A percentile compares a stretch with the other conserved stretches of the same genome.
These are phyloP conservation scores for Saccharomycopsis fodiens DNA, from an alignment of 805 yeast genomes.

Conservation along the genomic window DNA sequence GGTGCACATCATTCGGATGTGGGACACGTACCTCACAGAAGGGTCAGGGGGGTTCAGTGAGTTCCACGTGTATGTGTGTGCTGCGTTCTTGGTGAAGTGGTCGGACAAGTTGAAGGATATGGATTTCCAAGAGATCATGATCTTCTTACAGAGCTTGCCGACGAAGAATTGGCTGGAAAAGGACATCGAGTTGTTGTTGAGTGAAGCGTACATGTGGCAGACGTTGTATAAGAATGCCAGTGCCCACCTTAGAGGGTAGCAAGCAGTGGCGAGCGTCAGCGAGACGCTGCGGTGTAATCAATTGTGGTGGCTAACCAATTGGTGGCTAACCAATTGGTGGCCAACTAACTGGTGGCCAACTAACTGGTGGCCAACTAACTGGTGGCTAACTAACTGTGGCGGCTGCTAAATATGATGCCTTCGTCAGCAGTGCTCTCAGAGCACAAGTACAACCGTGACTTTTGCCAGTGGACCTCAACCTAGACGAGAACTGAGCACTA, in stretches of 20 bases:
- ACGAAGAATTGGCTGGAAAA: conserved; percentile 79
- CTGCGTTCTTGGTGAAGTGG: conserved; percentile 90
- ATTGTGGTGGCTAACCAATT: background rate
- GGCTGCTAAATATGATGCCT: too few species aligned
- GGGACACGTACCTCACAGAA: conserved; percentile 90
- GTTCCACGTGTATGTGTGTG: conserved; percentile 95
- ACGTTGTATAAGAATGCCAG: conserved; percentile 81
- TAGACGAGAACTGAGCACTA: too few species aligned
- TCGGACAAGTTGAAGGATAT: conserved; percentile 65
- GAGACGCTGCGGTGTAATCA: too few species aligned
- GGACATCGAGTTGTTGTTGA: conserved; percentile 83
- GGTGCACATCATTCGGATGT: conserved; percentile 78
- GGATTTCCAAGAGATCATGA: conserved; percentile 93
- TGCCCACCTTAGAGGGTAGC: conserved; percentile 58
- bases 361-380: too few species aligned
- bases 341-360: too few species aligned
- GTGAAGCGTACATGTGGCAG: conserved; percentile 98
- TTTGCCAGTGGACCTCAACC: too few species aligned
- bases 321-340: too few species aligned
- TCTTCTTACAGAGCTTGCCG: conserved; percentile 86
- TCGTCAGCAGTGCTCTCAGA: too few species aligned
- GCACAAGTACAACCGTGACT: too few species aligned
- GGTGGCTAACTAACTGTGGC: too few species aligned
- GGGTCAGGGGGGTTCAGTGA: conserved; percentile 69
- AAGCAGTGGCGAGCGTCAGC: too few species aligned